Evolutionary conservation across 192 early-diverging fungal genomes (phyloP).

Genomic region (Backusella morwellensis): DNA sequence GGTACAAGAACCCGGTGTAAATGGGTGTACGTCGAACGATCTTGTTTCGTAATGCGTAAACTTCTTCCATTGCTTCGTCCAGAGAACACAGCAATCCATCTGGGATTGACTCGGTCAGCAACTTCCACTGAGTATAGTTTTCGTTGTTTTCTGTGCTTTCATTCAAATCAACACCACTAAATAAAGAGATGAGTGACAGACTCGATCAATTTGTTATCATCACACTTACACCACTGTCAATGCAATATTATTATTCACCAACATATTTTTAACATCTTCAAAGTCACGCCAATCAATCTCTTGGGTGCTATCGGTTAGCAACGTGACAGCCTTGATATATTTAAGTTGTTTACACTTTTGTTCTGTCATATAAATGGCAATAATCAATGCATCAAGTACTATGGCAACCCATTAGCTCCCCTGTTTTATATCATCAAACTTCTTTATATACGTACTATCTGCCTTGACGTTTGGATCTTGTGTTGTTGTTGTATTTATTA

Average conservation of each 20-base stretch:
- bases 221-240: background rate
- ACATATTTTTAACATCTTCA: background rate
- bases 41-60: background rate
- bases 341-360: background rate
- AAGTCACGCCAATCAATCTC: background rate
- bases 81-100: background rate
- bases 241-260: background rate
- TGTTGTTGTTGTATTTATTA: background rate
- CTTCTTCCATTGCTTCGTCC: background rate
- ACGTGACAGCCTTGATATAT: background rate
- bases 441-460: background rate
- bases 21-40: background rate
- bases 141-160: background rate
- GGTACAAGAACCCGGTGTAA: background rate
- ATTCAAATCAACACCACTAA: background rate
- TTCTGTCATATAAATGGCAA: background rate
- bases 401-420: background rate
- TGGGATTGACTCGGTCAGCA: background rate
- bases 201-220: no score
- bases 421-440: no score
- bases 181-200: background rate
- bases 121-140: background rate
- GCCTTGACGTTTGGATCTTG: background rate
- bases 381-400: conserved; percentile 5
- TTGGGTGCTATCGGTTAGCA: background rate